Conservation (phyloP, 768 basidiomycete genomes). For the Leccinum olivaceopallidum region DNA sequence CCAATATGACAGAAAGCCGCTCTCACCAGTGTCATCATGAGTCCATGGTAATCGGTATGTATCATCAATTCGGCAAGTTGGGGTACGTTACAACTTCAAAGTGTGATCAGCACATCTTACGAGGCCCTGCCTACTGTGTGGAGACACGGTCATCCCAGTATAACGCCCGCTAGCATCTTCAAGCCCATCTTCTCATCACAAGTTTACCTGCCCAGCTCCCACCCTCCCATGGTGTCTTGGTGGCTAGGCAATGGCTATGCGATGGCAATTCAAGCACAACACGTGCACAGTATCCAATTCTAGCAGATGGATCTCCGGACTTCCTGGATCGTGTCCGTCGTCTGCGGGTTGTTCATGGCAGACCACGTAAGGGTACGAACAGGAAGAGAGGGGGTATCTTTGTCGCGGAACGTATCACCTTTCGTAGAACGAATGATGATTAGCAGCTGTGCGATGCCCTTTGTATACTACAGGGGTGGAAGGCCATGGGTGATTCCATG, state of each 20-base stretch:
- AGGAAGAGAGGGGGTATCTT: neutral
- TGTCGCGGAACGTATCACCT: conserved; percentile 25
- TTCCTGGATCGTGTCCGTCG: neutral
- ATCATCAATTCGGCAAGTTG: neutral
- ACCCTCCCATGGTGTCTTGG: too few species aligned
- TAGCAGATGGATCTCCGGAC: neutral
- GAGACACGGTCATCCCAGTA: neutral
- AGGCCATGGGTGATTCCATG: too few species aligned
- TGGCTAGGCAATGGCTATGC: too few species aligned
- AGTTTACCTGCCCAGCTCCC: too few species aligned
- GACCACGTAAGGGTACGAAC: neutral
- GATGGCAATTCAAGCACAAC: too few species aligned
- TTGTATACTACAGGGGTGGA: too few species aligned
- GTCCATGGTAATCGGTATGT: too few species aligned
- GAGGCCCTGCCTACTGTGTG: too few species aligned
- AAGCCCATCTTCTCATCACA: neutral
- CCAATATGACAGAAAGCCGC: too few species aligned
- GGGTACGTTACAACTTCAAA: neutral
- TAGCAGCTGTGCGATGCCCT: conserved; percentile 35
- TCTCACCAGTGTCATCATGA: too few species aligned
- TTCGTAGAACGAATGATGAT: conserved; percentile 39
- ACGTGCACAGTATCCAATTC: too few species aligned
- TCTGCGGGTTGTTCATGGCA: neutral
- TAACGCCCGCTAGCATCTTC: neutral
- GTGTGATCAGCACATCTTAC: neutral